A percentile compares a stretch with the other conserved stretches of the same genome.
Conservation (phyloP, 768 basidiomycete species). For the Phlegmacium glaucopus region DNA sequence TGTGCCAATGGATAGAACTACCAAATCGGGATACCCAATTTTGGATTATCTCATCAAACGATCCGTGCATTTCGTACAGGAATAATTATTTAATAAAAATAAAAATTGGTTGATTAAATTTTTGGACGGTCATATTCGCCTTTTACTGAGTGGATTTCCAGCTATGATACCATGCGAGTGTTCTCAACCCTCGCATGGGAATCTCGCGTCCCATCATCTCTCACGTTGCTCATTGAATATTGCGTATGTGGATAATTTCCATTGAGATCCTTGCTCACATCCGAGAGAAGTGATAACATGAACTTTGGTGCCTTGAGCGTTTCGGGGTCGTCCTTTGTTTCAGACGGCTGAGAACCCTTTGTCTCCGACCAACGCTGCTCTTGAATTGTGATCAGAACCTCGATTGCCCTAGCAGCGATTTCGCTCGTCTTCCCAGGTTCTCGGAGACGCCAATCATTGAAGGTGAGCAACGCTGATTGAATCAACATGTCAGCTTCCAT, state of each 20-base stretch:
- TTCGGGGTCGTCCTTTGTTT: slow-evolving; percentile 17
- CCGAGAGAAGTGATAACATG: too few relatives aligned
- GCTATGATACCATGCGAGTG: too few relatives aligned
- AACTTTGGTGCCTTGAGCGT: too few relatives aligned
- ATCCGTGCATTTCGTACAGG: slow-evolving; percentile 32
- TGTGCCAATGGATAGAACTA: slow-evolving; percentile 7
- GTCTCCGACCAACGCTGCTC: slow-evolving; percentile 14
- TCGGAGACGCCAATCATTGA: slow-evolving; percentile 30
- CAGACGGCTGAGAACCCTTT: slow-evolving; percentile 6
- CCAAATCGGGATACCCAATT: slow-evolving; percentile 17
- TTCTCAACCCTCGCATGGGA: too few relatives aligned
- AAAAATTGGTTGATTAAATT: too few relatives aligned
- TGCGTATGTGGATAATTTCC: background rate
- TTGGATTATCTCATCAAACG: slow-evolving; percentile 25
- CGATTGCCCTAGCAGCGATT: slow-evolving; percentile 36
- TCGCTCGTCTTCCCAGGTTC: slow-evolving; percentile 34
- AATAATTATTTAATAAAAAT: too few relatives aligned
- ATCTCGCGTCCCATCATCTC: too few relatives aligned
- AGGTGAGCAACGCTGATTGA: slow-evolving; percentile 34
- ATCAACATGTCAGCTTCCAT: slow-evolving; percentile 35
- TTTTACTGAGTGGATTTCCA: too few relatives aligned
- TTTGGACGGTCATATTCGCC: too few relatives aligned
- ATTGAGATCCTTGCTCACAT: background rate
- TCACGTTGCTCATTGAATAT: too few relatives aligned
- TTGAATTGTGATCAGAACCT: slow-evolving; percentile 29